Percentiles rank a stretch among this genome's conserved stretches.
Conservation (phyloP, 768 basidiomycete species). For the Podaxis pistillaris region DNA sequence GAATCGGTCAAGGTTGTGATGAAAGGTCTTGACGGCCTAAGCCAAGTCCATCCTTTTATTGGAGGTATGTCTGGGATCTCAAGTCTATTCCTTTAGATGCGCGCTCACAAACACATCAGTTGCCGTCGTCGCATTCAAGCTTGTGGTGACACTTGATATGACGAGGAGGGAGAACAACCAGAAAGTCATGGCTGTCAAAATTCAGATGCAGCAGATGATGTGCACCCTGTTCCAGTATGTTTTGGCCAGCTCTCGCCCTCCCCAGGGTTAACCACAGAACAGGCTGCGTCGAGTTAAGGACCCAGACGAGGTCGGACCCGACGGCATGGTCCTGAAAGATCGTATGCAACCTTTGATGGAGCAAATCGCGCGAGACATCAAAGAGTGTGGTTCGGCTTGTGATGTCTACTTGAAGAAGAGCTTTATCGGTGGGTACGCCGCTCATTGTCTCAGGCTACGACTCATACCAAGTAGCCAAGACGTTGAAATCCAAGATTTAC, state of each 20-base stretch:
- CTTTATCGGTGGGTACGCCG: slow-evolving; percentile 32
- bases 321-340: slow-evolving; percentile 30
- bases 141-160: slow-evolving; percentile 46
- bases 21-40: slow-evolving; percentile 32
- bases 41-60: slow-evolving; percentile 35
- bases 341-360: slow-evolving; percentile 28
- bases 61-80: slow-evolving; percentile 24
- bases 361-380: slow-evolving; percentile 38
- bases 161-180: slow-evolving; percentile 52
- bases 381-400: slow-evolving; percentile 40
- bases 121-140: slow-evolving; percentile 48
- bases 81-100: background rate
- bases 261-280: background rate
- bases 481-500: slow-evolving; percentile 34
- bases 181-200: slow-evolving; percentile 42
- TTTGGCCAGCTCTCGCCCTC: background rate
- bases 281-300: slow-evolving; percentile 30
- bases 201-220: slow-evolving; percentile 54
- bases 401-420: slow-evolving; percentile 45
- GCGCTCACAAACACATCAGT: slow-evolving; percentile 23
- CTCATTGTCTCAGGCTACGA: background rate
- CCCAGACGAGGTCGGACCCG: slow-evolving; percentile 24
- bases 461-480: slow-evolving; percentile 29
- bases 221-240: slow-evolving; percentile 42
- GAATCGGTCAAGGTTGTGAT: slow-evolving; percentile 28